These are phyloP conservation scores for Termitomyces sp. DNA, from an alignment of 768 basidiomycete species.

Conservation along the genomic window DNA sequence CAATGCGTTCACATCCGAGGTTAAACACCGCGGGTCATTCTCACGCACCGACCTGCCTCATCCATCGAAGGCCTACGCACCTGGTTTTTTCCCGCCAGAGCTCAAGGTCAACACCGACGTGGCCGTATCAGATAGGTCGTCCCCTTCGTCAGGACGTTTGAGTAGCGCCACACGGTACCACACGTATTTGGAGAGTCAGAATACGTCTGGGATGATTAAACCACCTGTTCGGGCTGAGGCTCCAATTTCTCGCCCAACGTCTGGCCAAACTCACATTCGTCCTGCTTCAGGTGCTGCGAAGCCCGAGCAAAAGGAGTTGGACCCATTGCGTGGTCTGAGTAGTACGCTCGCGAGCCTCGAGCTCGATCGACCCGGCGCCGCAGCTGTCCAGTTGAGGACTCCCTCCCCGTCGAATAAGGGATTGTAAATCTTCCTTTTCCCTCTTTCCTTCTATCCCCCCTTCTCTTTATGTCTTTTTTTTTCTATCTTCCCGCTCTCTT, in stretches of 20 bases:
- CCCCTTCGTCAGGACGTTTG: conserved; percentile 40
- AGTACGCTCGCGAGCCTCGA: conserved; percentile 74
- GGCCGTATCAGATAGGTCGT: conserved; percentile 28
- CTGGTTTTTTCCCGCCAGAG: conserved; percentile 45
- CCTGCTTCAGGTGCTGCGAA: conserved; percentile 12
- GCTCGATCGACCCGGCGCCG: conserved; percentile 37
- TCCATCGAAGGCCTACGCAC: conserved; percentile 44
- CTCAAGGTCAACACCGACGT: conserved; percentile 25
- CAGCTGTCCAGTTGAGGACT: conserved; percentile 15
- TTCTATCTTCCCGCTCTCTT: conserved; percentile 5
- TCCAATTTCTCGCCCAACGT: conserved; percentile 45
- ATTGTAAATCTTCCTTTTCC: not conserved
- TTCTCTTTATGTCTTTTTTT: not conserved
- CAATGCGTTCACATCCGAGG: conserved; percentile 36
- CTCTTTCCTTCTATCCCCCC: not conserved
- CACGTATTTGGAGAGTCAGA: conserved; percentile 38
- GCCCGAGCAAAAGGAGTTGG: conserved; percentile 35
- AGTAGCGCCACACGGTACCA: conserved; percentile 41
- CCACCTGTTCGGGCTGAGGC: conserved; percentile 38
- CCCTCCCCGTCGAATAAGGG: conserved; percentile 15
- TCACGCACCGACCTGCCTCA: conserved; percentile 43
- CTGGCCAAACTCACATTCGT: conserved; percentile 37
- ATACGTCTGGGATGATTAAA: conserved; percentile 33
- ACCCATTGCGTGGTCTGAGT: conserved; percentile 64
- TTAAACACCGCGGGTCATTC: conserved; percentile 30